phyloP scores from a whole-genome alignment of 73 alveolate species.

The Uronychia binucleata region DNA sequence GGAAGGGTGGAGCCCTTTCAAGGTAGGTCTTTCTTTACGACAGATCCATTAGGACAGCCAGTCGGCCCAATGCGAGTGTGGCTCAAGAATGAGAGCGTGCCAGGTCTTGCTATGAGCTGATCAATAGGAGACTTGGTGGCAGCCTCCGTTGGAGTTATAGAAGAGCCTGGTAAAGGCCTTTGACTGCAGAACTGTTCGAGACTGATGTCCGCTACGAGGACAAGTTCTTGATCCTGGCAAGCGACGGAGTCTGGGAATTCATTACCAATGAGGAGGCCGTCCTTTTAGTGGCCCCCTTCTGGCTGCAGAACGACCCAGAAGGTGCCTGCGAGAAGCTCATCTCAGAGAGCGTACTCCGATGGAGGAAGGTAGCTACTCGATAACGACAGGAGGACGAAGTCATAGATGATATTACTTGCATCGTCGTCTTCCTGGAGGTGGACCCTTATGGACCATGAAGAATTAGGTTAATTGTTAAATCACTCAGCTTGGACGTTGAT shows the following conservation, averaged over 20 bases:
- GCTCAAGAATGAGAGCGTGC: slow-evolving; percentile 50
- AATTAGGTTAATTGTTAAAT: too few species aligned
- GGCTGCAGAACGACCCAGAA: slow-evolving; percentile 75
- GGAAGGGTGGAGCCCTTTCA: not conserved
- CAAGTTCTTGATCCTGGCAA: slow-evolving; percentile 35
- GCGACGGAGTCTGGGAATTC: slow-evolving; percentile 60
- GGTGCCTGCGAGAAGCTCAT: slow-evolving; percentile 88
- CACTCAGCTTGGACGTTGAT: too few species aligned
- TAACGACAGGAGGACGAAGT: slow-evolving; percentile 85
- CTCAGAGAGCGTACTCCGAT: slow-evolving; percentile 79
- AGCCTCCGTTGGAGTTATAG: slow-evolving; percentile 51
- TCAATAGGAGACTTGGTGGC: slow-evolving; percentile 71
- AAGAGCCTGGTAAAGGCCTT: slow-evolving; percentile 31
- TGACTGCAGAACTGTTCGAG: slow-evolving; percentile 11
- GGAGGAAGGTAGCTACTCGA: too few species aligned
- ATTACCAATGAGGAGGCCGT: slow-evolving; percentile 46
- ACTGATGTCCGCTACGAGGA: slow-evolving; percentile 19
- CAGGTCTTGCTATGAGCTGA: slow-evolving; percentile 76
- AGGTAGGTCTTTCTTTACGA: slow-evolving; percentile 10
- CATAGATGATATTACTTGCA: slow-evolving; percentile 91
- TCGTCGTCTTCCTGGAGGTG: slow-evolving; percentile 58
- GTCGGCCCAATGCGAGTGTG: slow-evolving; percentile 72
- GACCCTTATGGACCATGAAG: too few species aligned
- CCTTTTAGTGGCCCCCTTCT: slow-evolving; percentile 30
- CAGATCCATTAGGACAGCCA: slow-evolving; percentile 55